Conservation (phyloP, 305 asterid genomes). For the Fraxinus sp. region DNA sequence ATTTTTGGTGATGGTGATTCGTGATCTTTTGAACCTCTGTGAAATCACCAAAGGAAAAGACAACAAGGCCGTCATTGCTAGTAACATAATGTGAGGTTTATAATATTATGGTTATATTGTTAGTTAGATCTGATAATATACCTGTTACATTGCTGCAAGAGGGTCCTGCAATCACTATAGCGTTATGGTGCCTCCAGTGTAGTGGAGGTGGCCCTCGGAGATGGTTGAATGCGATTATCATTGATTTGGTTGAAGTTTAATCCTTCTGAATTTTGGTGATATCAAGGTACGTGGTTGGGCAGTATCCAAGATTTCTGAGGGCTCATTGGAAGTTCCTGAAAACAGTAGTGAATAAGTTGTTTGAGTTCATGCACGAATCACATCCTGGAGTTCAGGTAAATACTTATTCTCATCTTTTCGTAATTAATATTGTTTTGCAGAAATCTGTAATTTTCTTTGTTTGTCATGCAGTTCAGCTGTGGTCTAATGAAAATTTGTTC, state of each 20-base stretch:
- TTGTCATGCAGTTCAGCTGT: neutral
- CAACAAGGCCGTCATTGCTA: slow-evolving; percentile 99
- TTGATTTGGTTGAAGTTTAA: neutral
- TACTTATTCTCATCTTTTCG: slow-evolving; percentile 13
- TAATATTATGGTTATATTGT: neutral
- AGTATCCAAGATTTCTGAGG: slow-evolving; percentile 95
- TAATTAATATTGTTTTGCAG: neutral
- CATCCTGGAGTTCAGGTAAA: slow-evolving; percentile 99
- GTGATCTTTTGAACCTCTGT: slow-evolving; percentile 93
- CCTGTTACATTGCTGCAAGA: slow-evolving; percentile 16
- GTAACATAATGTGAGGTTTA: slow-evolving; percentile 85
- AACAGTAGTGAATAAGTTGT: slow-evolving; percentile 95
- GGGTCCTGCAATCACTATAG: neutral
- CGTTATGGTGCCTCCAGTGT: neutral
- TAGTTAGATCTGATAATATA: neutral
- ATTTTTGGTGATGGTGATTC: slow-evolving; percentile 96
- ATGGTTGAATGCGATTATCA: neutral
- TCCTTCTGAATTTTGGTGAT: slow-evolving; percentile 14
- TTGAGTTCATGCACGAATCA: slow-evolving; percentile 98
- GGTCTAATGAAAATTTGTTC: neutral
- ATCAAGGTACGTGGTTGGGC: slow-evolving; percentile 98
- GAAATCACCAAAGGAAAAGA: slow-evolving; percentile 98
- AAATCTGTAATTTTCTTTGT: neutral
- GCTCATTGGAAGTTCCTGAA: slow-evolving; percentile 99
- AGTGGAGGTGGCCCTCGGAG: neutral